Evolutionary conservation across 2,329 filamentous ascomycete species (phyloP), one percentile per base, ranked within the genome.

Genomic region (Aureobasidium subglaciale): DNA sequence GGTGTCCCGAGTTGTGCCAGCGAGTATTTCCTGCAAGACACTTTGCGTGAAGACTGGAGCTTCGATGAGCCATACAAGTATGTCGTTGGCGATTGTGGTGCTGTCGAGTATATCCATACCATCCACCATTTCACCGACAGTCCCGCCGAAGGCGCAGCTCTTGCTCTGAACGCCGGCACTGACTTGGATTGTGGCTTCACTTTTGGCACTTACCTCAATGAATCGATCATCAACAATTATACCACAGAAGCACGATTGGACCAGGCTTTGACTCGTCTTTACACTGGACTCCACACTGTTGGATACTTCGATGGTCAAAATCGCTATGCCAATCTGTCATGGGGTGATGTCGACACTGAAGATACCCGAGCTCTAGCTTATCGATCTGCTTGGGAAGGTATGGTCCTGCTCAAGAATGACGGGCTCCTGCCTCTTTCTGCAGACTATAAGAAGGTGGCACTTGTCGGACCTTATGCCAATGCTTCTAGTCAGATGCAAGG

Each of bases 41-140:
- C 88, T 15, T 73, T 88, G 3, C 76, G 85, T 1, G 78, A 85
- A 38, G 79, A 82, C 62, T 88, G 84, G 81, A 75, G 74, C 40
- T 88, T 83, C 75, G 79, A 76, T 0, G 74, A 78, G 2, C 75
- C 80, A 35, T 77, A 83, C 46, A 79, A 85, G 58, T 85, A 79
- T 63, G 76, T 88, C 32, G 83, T 81, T 0, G 80, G 77, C 11
- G 85, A 87, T 63, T 88, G 85, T 60, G 82, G 83, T 56, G 79
- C 85, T 0, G 73, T 86, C 0, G 71, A 78, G 37, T 78, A 85
- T 62, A 76, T 86, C 53, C 82, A 73, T 58, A 70, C 73, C 16
- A 75, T 76, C 0, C 78, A 75, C 58, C 64, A 70, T 27, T 75
- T 71, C 43, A 63, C 70, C 2, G 63, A 65, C 2, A 75, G 74